Percentiles rank a stretch among this genome's conserved stretches.
Evolutionary conservation across 192 early-diverging fungal species (phyloP).

Genomic region (Rhizophagus sp.): DNA sequence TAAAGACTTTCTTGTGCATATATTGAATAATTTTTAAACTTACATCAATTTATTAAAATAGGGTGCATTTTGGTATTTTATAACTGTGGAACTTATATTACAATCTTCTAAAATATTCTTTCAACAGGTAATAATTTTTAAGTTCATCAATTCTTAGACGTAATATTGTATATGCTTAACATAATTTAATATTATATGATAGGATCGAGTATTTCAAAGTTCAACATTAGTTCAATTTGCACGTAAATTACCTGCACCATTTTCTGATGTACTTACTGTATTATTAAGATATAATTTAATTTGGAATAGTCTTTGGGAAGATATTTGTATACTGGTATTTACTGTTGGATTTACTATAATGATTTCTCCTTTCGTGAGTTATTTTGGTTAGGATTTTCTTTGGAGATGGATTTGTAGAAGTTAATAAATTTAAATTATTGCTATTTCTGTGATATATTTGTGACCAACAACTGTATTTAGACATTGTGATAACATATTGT

Average conservation of each 20-base stretch:
- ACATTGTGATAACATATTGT: too few relatives aligned
- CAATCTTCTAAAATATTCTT: slow-evolving; percentile 49
- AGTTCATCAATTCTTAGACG: neutral
- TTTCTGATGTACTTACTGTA: slow-evolving; percentile 44
- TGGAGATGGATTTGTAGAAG: neutral
- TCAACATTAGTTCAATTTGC: slow-evolving; percentile 47
- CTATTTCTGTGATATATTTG: neutral
- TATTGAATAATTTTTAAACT: neutral
- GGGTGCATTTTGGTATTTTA: slow-evolving; percentile 62
- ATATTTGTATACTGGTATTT: slow-evolving; percentile 51
- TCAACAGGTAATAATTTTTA: slow-evolving; percentile 40
- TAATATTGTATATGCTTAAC: neutral
- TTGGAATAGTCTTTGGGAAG: slow-evolving; percentile 56
- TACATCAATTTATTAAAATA: slow-evolving; percentile 12
- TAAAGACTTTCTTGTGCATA: neutral
- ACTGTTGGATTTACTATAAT: slow-evolving; percentile 39
- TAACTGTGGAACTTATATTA: slow-evolving; percentile 49
- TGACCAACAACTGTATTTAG: too few relatives aligned
- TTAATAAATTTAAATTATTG: neutral
- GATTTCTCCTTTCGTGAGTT: neutral
- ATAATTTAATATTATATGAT: neutral
- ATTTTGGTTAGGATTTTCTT: neutral
- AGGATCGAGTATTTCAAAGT: slow-evolving; percentile 36
- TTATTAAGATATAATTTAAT: slow-evolving; percentile 56
- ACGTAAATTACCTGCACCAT: slow-evolving; percentile 48